Base-by-base conservation (phyloP, 2,329 filamentous ascomycete genomes). In the Diaporthe citrichinensis region DNA sequence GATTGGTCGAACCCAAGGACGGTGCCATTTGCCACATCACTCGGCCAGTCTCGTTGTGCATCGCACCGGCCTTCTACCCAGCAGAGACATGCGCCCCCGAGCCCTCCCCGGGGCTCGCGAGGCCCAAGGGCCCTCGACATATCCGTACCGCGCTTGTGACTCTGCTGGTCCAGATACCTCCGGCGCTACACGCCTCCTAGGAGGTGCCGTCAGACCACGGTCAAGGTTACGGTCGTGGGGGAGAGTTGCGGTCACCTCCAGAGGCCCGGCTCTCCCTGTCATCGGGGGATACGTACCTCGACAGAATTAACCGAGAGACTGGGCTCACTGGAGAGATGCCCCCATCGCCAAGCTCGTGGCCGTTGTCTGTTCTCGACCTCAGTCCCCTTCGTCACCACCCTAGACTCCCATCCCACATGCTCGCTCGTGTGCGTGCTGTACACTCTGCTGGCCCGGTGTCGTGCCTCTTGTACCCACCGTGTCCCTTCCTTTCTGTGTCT, bases 21-120 rank as follows among this genome's bases (percentile, higher is more conserved):
- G 83, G 84, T 83, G 81, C 82, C 83, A 85, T 85, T 86, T 83
- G 85, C 85, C 85, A 87, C 85, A 83, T 83, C 83, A 83, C 82
- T 82, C 81, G 84, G 84, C 83, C 81, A 82, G 79, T 71, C 49
- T 65, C 62, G 51, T 62, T 84, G 79, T 86, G 84, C 84, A 85
- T 84, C 80, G 80, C 80, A 81, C 78, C 78, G 80, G 78, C 78
- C 80, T 80, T 81, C 81, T 82, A 82, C 79, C 77, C 74, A 79
- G 73, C 74, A 78, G 74, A 75, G 78, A 73, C 71, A 73, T 77
- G 69, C 71, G 69, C 76, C 75, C 69, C 72, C 68, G 61, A 57
- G 36, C 55, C 53, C 20, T 31, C 15, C 17, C 76, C 78, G 76
- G 73, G 79, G 78, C 78, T 77, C 76, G 77, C 78, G 77, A 74